Conservation (phyloP, 2,329 filamentous ascomycete genomes). For the Endothia cerciana region DNA sequence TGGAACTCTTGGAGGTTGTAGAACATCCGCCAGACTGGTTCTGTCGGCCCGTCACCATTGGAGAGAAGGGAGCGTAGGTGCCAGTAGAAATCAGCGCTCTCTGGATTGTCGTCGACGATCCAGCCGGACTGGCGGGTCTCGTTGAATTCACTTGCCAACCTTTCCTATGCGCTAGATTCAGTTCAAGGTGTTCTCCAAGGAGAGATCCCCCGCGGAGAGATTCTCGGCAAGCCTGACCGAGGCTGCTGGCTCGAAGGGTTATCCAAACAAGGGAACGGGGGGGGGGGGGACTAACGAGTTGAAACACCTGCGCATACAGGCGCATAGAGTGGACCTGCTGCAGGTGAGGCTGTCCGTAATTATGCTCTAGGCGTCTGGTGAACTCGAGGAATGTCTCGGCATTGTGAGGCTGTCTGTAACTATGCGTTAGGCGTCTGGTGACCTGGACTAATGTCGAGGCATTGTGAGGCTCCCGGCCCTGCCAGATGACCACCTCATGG, state of each 20-base stretch:
- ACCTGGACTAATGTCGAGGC: background rate
- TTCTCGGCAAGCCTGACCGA: too few relatives aligned
- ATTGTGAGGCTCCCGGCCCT: background rate
- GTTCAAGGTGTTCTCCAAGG: background rate
- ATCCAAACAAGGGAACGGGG: background rate
- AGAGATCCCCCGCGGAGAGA: background rate
- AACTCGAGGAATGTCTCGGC: background rate
- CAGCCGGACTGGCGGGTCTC: background rate
- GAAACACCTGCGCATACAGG: constrained; percentile 1
- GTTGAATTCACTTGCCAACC: background rate
- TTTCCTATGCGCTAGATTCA: background rate
- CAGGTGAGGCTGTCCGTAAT: background rate
- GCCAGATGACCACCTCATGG: constrained; percentile 3
- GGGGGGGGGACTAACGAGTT: background rate
- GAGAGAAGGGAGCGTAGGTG: background rate
- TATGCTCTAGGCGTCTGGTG: accelerated
- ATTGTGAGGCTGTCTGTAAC: background rate
- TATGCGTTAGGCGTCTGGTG: accelerated
- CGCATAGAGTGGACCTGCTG: background rate
- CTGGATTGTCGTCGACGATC: too few relatives aligned
- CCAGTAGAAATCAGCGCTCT: background rate
- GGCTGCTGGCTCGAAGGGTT: too few relatives aligned
- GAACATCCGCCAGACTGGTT: constrained; percentile 8
- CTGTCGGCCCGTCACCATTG: background rate
- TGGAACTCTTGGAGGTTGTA: constrained; percentile 16